Base-by-base conservation (phyloP, 116 monocot genomes). In the Papilionanthe hybrid region DNA sequence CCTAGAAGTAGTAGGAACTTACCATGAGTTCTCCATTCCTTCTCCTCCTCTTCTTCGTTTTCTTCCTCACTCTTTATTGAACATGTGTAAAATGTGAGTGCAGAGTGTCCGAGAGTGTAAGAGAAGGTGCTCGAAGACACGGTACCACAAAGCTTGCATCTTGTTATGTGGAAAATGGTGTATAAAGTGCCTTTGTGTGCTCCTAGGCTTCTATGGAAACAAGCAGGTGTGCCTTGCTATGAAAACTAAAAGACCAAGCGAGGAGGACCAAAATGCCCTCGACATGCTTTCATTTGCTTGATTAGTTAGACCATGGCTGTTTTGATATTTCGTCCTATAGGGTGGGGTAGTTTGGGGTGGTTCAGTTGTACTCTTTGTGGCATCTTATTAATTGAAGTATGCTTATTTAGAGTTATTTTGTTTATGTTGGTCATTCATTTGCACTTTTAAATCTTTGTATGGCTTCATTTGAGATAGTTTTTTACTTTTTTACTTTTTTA, bases 231-330 rank as follows among this genome's bases (percentile, higher is more conserved):
- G 92, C 48, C 88, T 29, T 92, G 92, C 84, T 88, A 92, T 77
- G 88, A 88, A 81, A 92, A 83, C 84, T 90, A 86, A 88, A 92
- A 92, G 88, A 92, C 90, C 82, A 92, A 88, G 86, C 72, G 86
- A 0, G 92, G 92, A 5, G 90, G 92, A 10, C 92, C 90, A 32
- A 90, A 92, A 76, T 92, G 92, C 79, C 90, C 90, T 19, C 42
- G 72, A 72, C 45, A 7, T 45, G 10, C 7, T 45, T 10, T 8
- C 45, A 0, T 45, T 45, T 45, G 45, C 45, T 45, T 45, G 45
- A 6, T 45, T 45, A 5, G 45, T 45, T 1, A 45, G 45, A 10
- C 7, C 45, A 45, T 45, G 45, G 8, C 10, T 45, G 45, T 10
- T 45, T 45, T 43, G 43, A 43, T 43, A 43, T 43, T 43, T 43